Percentiles rank a stretch among this genome's conserved stretches.
Conservation (phyloP, 148 eudicot genomes). For the Vaccinium vitisidaea region DNA sequence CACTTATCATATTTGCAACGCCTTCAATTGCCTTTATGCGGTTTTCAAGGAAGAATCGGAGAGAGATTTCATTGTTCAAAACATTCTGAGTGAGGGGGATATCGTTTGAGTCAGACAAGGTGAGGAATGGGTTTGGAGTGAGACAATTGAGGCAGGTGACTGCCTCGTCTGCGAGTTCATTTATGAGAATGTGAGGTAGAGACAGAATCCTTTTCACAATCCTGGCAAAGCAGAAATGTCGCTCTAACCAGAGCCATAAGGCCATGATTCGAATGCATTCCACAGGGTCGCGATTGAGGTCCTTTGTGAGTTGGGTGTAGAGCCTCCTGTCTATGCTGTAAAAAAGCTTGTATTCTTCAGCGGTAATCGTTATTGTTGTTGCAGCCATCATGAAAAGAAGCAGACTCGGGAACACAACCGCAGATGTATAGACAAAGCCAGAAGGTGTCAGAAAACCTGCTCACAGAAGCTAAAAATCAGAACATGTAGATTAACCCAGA, state of each 20-base stretch:
- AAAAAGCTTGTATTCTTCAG: conserved; percentile 25
- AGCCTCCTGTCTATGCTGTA: conserved; percentile 40
- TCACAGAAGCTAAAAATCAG: not conserved
- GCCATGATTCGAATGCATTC: conserved; percentile 36
- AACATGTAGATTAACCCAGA: not conserved
- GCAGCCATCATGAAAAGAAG: too few species aligned
- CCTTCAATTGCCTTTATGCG: conserved; percentile 8
- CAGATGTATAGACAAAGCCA: not conserved
- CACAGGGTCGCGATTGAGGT: conserved; percentile 25
- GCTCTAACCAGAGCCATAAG: conserved; percentile 51
- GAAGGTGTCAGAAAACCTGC: conserved; percentile 12
- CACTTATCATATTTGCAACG: conserved; percentile 5
- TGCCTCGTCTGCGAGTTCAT: conserved; percentile 44
- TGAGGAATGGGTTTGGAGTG: conserved; percentile 4
- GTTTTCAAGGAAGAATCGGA: conserved; percentile 30
- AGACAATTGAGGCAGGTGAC: conserved; percentile 29
- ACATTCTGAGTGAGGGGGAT: conserved; percentile 35
- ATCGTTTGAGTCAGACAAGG: conserved; percentile 12
- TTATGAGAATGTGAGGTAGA: conserved; percentile 19
- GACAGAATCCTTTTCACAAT: conserved; percentile 17
- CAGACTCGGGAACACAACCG: not conserved
- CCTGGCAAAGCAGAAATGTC: conserved; percentile 16
- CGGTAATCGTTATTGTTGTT: not conserved
- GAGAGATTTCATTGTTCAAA: conserved; percentile 26
- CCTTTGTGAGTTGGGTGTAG: conserved; percentile 29